Conservation (phyloP, 1,284 basidiomycete species). For the Mycena sp. region DNA sequence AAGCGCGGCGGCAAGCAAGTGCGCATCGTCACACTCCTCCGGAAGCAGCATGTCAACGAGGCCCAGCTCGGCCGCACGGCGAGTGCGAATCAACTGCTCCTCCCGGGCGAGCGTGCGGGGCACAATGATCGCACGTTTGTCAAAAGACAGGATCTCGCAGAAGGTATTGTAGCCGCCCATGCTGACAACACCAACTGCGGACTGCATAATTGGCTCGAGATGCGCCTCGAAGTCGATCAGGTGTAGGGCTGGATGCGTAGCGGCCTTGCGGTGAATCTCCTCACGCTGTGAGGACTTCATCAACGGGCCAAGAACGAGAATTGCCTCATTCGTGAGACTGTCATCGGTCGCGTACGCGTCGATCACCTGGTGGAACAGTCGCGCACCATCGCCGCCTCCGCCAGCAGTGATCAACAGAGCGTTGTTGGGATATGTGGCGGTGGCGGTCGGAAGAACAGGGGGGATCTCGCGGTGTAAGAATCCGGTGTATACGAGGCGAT, state of each 20-base stretch:
- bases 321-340: neutral
- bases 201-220: constrained; percentile 16
- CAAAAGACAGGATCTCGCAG: constrained; percentile 19
- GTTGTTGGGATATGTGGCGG: neutral
- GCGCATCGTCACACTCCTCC: constrained; percentile 12
- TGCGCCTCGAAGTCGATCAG: constrained; percentile 13
- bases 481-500: constrained; percentile 12
- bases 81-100: constrained; percentile 14
- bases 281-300: constrained; percentile 6
- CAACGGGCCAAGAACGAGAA: constrained; percentile 12
- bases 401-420: constrained; percentile 13
- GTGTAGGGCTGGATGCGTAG: neutral
- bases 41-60: constrained; percentile 16
- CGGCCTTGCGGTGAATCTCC: constrained; percentile 15
- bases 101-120: constrained; percentile 15
- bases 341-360: constrained; percentile 11
- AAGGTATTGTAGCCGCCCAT: constrained; percentile 21
- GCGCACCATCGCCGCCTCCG: constrained; percentile 13
- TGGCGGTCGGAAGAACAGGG: neutral
- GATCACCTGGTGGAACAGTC: constrained; percentile 13
- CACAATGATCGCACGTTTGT: constrained; percentile 18
- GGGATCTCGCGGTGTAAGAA: constrained; percentile 8
- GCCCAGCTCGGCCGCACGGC: constrained; percentile 12
- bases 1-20: neutral
- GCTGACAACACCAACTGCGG: constrained; percentile 10